Conservation (phyloP, 305 asterid species). For the Salvia sclarea region DNA sequence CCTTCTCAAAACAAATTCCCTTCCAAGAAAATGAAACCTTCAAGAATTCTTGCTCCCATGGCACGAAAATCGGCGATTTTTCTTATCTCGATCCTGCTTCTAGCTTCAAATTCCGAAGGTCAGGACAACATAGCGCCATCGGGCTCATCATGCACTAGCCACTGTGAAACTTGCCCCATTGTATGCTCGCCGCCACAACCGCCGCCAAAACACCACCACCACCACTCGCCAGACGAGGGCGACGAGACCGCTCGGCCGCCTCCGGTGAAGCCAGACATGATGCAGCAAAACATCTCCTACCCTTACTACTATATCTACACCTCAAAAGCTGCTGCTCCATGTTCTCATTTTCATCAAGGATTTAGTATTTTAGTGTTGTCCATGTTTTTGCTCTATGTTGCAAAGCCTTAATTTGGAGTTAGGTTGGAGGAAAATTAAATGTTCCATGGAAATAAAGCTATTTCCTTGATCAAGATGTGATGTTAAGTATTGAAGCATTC, state of each 20-base stretch:
- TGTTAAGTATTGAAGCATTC: no score
- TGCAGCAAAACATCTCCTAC: constrained; percentile 49
- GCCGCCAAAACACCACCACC: constrained; percentile 38
- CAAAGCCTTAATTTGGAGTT: background rate
- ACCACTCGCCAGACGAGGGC: background rate
- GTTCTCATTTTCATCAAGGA: constrained; percentile 31
- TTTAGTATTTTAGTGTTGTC: constrained; percentile 33
- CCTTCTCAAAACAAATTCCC: background rate
- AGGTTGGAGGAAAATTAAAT: background rate
- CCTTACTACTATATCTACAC: constrained; percentile 66
- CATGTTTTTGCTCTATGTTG: background rate
- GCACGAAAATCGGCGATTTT: constrained; percentile 31
- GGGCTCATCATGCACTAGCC: constrained; percentile 57
- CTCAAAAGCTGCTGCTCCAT: constrained; percentile 45
- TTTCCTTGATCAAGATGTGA: no score
- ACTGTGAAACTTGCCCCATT: constrained; percentile 62
- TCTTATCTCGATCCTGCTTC: constrained; percentile 32
- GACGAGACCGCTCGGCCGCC: constrained; percentile 33
- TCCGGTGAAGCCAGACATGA: constrained; percentile 46
- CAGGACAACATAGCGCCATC: constrained; percentile 23
- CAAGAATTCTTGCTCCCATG: constrained; percentile 17
- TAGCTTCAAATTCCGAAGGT: constrained; percentile 34
- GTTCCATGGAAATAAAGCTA: background rate
- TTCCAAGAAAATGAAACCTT: constrained; percentile 20
- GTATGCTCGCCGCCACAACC: constrained; percentile 59